Percentiles rank a stretch among this genome's conserved stretches.
These are phyloP conservation scores for Fomitopsis pulvina DNA, from an alignment of 768 basidiomycete genomes.

Conservation along the genomic window DNA sequence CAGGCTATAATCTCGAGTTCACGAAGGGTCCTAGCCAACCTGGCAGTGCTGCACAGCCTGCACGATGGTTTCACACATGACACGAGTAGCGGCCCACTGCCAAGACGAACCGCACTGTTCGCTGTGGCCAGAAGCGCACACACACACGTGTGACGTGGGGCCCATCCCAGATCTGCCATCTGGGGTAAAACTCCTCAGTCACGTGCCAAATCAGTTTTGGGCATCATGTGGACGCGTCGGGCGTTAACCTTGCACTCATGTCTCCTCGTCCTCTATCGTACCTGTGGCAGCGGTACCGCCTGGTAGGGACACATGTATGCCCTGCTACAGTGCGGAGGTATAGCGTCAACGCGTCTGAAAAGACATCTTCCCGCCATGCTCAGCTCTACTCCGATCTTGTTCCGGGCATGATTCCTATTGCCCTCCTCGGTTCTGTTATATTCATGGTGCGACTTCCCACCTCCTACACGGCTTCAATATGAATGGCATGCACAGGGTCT, in stretches of 20 bases:
- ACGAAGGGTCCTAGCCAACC: no score
- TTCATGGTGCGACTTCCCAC: constrained; percentile 49
- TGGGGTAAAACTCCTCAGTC: not conserved
- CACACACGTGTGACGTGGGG: not conserved
- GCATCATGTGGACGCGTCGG: not conserved
- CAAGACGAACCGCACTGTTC: not conserved
- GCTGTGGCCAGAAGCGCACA: not conserved
- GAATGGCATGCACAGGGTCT: constrained; percentile 41
- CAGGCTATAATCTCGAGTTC: no score
- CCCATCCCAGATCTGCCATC: no score
- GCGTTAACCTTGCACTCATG: not conserved
- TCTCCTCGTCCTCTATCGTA: not conserved
- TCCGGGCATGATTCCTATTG: constrained; percentile 75
- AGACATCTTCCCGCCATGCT: constrained; percentile 44
- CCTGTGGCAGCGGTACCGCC: not conserved
- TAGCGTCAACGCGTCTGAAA: constrained; percentile 7
- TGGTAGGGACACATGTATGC: not conserved
- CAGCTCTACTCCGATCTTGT: constrained; percentile 63
- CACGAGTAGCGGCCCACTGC: no score
- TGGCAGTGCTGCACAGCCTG: no score
- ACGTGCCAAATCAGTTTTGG: not conserved
- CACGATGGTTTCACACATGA: no score
- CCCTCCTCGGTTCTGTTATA: constrained; percentile 71
- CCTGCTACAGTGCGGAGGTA: not conserved
- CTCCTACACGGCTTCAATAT: not conserved